Evolutionary conservation across 73 alveolate genomes (phyloP).

Genomic region (Paramecium sonneborni): DNA sequence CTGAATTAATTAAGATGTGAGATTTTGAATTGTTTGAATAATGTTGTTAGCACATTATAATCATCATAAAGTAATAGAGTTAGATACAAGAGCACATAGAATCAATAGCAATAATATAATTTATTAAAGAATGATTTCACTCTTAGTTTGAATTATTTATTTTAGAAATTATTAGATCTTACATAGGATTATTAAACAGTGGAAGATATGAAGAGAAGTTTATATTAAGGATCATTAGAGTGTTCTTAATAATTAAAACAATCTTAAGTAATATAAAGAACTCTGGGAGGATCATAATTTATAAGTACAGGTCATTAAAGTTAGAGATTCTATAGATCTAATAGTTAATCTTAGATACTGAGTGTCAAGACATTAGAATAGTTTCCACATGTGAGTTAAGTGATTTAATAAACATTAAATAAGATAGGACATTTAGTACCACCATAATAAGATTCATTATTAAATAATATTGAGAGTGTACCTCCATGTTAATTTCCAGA

Average conservation of each 20-base stretch:
- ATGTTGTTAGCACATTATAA: neutral
- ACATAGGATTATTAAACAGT: neutral
- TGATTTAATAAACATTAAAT: neutral
- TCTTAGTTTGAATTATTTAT: neutral
- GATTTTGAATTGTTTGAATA: neutral
- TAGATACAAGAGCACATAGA: constrained; percentile 1
- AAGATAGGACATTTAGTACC: neutral
- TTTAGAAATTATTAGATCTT: neutral
- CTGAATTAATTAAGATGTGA: constrained; percentile 5
- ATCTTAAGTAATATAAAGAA: neutral
- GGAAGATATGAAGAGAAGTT: constrained; percentile 29
- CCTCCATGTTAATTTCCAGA: constrained; percentile 55
- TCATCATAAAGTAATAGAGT: neutral
- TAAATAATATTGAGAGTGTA: neutral
- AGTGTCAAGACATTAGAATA: neutral
- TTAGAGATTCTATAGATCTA: neutral
- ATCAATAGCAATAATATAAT: neutral
- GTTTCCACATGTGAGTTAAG: neutral
- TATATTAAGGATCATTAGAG: constrained; percentile 22
- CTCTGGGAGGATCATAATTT: neutral
- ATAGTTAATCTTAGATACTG: constrained; percentile 36
- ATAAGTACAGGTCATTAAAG: neutral
- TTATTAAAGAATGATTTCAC: neutral
- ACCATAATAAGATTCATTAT: neutral
- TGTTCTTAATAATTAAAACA: neutral